Evolutionary conservation across 306 rosid species (phyloP).

Genomic region (Dryas drummondii): DNA sequence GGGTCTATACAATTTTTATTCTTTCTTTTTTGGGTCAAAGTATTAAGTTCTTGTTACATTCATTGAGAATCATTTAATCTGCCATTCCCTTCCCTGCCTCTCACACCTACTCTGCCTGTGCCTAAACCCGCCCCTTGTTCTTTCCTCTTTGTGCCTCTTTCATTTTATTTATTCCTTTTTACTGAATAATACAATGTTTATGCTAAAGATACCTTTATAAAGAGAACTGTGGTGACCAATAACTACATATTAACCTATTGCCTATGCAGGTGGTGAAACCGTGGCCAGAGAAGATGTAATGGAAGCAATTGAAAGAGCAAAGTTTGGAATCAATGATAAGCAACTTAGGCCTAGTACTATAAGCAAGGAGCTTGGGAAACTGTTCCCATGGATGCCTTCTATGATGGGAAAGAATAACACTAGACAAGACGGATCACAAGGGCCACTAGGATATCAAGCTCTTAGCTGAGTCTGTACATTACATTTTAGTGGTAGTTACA

Average conservation of each 20-base stretch:
- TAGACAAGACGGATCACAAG: conserved; percentile 50
- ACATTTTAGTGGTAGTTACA: conserved; percentile 7
- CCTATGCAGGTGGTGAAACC: conserved; percentile 62
- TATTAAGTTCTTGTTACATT: not conserved
- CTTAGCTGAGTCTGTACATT: conserved; percentile 43
- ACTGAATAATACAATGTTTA: conserved; percentile 6
- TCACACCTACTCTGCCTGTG: not conserved
- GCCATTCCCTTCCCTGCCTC: not conserved
- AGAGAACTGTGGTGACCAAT: not conserved
- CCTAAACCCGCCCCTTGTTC: not conserved
- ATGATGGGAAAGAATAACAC: conserved; percentile 56
- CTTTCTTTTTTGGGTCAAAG: not conserved
- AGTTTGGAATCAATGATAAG: conserved; percentile 75
- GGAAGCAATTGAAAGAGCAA: conserved; percentile 96
- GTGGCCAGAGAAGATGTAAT: conserved; percentile 83
- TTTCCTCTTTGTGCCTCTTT: not conserved
- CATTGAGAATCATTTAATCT: not conserved
- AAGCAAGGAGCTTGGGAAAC: conserved; percentile 71
- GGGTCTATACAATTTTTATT: not conserved
- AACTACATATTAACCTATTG: conserved; percentile 10
- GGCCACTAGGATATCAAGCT: conserved; percentile 83
- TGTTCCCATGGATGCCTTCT: conserved; percentile 93
- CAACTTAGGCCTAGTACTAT: conserved; percentile 47
- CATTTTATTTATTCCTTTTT: conserved; percentile 3
- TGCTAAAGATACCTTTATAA: conserved; percentile 4